These are phyloP conservation scores for Mortierella sp. DNA, from an alignment of 371 early-diverging fungal genomes.

Conservation along the genomic window DNA sequence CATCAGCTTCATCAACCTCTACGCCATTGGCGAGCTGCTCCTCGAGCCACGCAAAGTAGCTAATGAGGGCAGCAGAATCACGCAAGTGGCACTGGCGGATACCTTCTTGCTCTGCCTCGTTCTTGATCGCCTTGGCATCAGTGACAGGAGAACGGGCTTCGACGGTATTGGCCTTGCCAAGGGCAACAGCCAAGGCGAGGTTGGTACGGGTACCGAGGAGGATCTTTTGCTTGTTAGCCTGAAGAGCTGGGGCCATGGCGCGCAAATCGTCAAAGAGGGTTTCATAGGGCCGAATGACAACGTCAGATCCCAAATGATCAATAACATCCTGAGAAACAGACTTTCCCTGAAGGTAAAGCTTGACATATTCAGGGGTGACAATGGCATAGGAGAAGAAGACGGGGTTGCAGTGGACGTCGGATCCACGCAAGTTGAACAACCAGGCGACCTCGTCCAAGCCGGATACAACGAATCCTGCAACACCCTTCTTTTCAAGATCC, in stretches of 20 bases:
- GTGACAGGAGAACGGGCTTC: conserved; percentile 78
- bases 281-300: conserved; percentile 79
- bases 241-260: conserved; percentile 37
- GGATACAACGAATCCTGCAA: conserved; percentile 81
- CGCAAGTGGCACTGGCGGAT: conserved; percentile 94
- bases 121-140: conserved; percentile 94
- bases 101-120: conserved; percentile 90
- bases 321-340: conserved; percentile 76
- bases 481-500: conserved; percentile 65
- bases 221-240: conserved; percentile 60
- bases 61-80: conserved; percentile 93
- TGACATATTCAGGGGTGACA: conserved; percentile 73
- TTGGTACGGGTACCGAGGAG: conserved; percentile 72
- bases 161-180: conserved; percentile 61
- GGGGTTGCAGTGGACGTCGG: conserved; percentile 97
- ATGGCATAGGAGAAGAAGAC: conserved; percentile 96
- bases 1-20: conserved; percentile 82
- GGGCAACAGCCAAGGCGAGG: conserved; percentile 64
- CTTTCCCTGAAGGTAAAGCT: conserved; percentile 83
- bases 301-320: conserved; percentile 68
- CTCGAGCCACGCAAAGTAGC: conserved; percentile 97
- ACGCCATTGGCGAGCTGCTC: conserved; percentile 76
- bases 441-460: conserved; percentile 96
- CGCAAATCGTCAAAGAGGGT: conserved; percentile 82
- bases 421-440: conserved; percentile 98